Evolutionary conservation across 148 eudicot species (phyloP), one percentile per base, ranked within the genome.

Genomic region (Spergularia bocconei): DNA sequence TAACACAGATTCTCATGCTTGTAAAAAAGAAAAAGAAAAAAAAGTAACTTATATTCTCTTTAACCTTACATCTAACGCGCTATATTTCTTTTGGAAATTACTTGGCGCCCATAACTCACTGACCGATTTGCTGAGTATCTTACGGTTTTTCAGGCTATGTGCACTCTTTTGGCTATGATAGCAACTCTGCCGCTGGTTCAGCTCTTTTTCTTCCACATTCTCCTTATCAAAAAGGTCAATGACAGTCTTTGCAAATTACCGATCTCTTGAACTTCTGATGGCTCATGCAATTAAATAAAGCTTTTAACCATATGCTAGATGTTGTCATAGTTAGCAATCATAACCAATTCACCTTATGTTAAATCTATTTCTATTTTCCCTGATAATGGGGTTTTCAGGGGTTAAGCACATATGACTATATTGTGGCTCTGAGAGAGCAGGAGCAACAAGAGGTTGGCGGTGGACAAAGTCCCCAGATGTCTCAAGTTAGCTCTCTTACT

Each of bases 401-500:
- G 54, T 87, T 96, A 33, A 96, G 94, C 87, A 96, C 99, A 50
- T 96, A 96, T 72, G 99, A 96, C 84, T 96, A 96, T 79, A 96
- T 96, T 21, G 92, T 96, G 79, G 99, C 99, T 70, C 82, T 96
- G 71, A 88, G 99, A 76, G 99, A 96, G 71, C 99, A 96, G 79
- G 99, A 96, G 63, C 97, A 93, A 77, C 90, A 86, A 84, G 98
- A 84, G 73, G 85, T 73, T 55, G 98, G 88, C 63, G 93, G 93
- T n/a, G 97, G 92, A 73, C 99, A 92, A 77, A 96, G 99, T 78
- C 98, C 98, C 55, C 99, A 92, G 75, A 92, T 95, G 99, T 96
- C 99, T 13, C 89, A 81, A 69, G 93, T 77, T 39, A 96, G 99
- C 89, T 96, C 99, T 59, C 81, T 91, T 69, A 96, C 99, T n/a